A percentile compares a stretch with the other conserved stretches of the same genome.
These are phyloP conservation scores for Bisporella sp. DNA, from an alignment of 2,329 filamentous ascomycete species.

Conservation along the genomic window DNA sequence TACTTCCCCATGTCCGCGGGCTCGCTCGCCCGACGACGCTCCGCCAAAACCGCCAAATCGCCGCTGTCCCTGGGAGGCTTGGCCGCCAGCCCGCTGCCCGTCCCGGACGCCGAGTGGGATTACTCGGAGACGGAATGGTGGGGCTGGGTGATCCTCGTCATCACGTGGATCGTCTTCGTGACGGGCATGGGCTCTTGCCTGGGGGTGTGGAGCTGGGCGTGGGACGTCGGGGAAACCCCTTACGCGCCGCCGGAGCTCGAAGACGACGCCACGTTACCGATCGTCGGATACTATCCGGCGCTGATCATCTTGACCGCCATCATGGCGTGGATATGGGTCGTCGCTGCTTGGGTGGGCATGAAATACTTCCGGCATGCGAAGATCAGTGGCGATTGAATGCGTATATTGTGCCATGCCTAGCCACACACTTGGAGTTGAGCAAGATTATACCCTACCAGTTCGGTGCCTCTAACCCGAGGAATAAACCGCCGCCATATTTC, in stretches of 20 bases:
- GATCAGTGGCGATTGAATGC: constrained; percentile 44
- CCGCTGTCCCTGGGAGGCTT: constrained; percentile 50
- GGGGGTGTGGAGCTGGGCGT: constrained; percentile 96
- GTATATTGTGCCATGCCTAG: background rate
- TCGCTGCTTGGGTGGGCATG: constrained; percentile 97
- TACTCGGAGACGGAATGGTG: constrained; percentile 96
- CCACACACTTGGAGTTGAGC: too few species aligned
- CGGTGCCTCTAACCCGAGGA: too few species aligned
- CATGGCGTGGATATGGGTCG: constrained; percentile 99
- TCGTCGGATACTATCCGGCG: constrained; percentile 94
- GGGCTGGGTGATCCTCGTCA: constrained; percentile 88
- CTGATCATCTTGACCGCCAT: constrained; percentile 87
- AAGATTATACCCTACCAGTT: too few species aligned
- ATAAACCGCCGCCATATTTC: too few species aligned
- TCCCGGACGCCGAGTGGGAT: constrained; percentile 62
- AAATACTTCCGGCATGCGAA: constrained; percentile 98
- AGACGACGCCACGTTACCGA: constrained; percentile 88
- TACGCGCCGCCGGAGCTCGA: constrained; percentile 93
- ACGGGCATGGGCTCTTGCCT: constrained; percentile 94
- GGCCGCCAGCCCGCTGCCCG: constrained; percentile 38
- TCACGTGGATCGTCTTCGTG: constrained; percentile 95
- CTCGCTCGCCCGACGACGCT: constrained; percentile 25
- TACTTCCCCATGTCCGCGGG: constrained; percentile 46
- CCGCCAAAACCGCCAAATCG: constrained; percentile 40
- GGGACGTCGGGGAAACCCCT: constrained; percentile 94